Evolutionary conservation across 495 filamentous ascomycete genomes (phyloP), one percentile per base, ranked within the genome.

Genomic region (Aspergillus baeticus): DNA sequence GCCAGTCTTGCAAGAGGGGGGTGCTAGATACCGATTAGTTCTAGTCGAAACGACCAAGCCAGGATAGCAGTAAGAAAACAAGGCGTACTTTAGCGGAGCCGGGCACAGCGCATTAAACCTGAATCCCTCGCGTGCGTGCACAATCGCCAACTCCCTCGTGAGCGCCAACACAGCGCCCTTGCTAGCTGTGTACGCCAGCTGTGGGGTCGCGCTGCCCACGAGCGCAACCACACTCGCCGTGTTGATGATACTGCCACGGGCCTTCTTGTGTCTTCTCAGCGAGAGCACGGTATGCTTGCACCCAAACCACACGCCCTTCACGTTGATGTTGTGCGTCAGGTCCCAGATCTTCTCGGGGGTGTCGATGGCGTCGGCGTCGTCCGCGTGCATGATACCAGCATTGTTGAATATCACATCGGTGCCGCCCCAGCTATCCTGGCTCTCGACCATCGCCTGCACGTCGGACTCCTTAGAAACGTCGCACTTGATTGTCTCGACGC

Each of bases 351-450:
- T 83, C 74, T 97, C 91, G 11, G 89, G 84, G 1, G 91, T 96
- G 54, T 84, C 78, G 55, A 95, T 73, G 18, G 93, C 90, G 71
- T 96, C 92, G 57, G 83, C 87, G 69, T 98, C 94, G 51, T 87
- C 78, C 29, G 81, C 82, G 70, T 97, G 92, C 94, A 98, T 98
- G 67, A 98, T 98, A 15, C 94, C 94, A 0, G 94, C 94, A 67
- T 98, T 98, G 82, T 98, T 98, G 84, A 96, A 98, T 59, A 98
- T 89, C 61, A 97, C 79, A 69, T 98, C 94, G 0, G 91, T 75
- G n/a, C 94, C 94, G 62, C 92, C 93, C 91, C 90, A 96, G 43
- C 75, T 56, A 64, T 97, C 92, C 44, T 91, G 69, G 2, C 77
- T 69, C 52, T 85, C 83, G n/a, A 96, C 80, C 58, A 84, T 77